phyloP scores from a whole-genome alignment of 352 stramenopile species.

The Phytophthora megakarya region DNA sequence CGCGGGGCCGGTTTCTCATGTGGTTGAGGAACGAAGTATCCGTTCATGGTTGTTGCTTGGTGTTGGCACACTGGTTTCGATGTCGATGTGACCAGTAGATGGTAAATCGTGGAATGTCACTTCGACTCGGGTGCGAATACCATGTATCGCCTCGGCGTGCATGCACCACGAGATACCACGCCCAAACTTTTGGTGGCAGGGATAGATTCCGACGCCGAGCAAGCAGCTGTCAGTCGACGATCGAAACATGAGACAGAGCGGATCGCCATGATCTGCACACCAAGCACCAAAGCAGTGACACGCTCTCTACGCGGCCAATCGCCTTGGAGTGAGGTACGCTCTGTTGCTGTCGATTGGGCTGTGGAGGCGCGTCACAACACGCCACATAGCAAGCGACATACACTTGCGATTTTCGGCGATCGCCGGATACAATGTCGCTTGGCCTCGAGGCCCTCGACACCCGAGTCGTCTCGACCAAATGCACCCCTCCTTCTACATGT shows the following conservation, averaged over 20 bases:
- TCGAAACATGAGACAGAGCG: slow-evolving; percentile 31
- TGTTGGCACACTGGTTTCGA: slow-evolving; percentile 8
- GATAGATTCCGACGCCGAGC: slow-evolving; percentile 31
- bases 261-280: slow-evolving; percentile 10
- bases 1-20: slow-evolving; percentile 19
- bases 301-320: slow-evolving; percentile 4
- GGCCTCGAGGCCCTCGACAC: too few species aligned
- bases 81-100: slow-evolving; percentile 18
- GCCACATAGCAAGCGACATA: neutral
- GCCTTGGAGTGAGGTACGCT: neutral
- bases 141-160: neutral
- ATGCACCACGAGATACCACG: slow-evolving; percentile 1
- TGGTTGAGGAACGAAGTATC: slow-evolving; percentile 27
- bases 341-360: slow-evolving; percentile 2
- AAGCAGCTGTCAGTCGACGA: slow-evolving; percentile 25
- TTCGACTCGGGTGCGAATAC: neutral
- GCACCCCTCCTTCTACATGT: too few species aligned
- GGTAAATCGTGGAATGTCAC: slow-evolving; percentile 35
- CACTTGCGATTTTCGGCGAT: slow-evolving; percentile 27
- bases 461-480: too few species aligned
- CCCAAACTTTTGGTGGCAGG: slow-evolving; percentile 25
- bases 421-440: slow-evolving; percentile 11
- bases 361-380: slow-evolving; percentile 22
- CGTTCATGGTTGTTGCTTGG: slow-evolving; percentile 29
- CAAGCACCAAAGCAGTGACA: slow-evolving; percentile 33